Percentiles rank a stretch among this genome's conserved stretches.
phyloP scores from a whole-genome alignment of 306 rosid species.

The Malus sylvestris region DNA sequence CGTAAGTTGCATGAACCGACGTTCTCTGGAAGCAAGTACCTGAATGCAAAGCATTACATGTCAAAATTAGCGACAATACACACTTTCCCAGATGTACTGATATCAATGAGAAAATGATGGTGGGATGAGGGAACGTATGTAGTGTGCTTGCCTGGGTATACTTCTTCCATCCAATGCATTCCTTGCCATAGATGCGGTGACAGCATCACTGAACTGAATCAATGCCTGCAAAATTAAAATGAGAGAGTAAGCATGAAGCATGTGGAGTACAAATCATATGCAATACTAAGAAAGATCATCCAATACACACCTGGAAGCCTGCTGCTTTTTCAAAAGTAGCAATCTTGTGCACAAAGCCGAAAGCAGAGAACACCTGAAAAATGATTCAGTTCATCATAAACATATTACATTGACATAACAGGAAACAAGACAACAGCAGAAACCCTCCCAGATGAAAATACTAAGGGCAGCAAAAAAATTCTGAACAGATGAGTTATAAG shows the following conservation, averaged over 20 bases:
- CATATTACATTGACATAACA: constrained; percentile 6
- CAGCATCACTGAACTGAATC: constrained; percentile 82
- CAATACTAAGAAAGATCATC: constrained; percentile 6
- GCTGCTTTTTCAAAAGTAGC: constrained; percentile 95
- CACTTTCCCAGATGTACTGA: constrained; percentile 5
- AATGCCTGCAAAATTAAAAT: constrained; percentile 51
- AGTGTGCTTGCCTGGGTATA: constrained; percentile 62
- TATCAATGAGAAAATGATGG: not conserved
- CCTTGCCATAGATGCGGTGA: constrained; percentile 78
- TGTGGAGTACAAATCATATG: not conserved
- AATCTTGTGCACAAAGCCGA: constrained; percentile 86
- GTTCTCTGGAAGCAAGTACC: constrained; percentile 85
- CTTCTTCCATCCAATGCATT: constrained; percentile 91
- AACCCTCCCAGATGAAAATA: constrained; percentile 28
- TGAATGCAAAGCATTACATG: constrained; percentile 23
- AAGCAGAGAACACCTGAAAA: constrained; percentile 80
- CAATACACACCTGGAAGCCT: constrained; percentile 65
- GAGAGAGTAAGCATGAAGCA: constrained; percentile 1
- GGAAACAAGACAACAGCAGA: constrained; percentile 1
- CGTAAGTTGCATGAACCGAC: constrained; percentile 78
- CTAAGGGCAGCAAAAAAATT: constrained; percentile 28
- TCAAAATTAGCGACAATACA: constrained; percentile 11
- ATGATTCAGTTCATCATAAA: constrained; percentile 6
- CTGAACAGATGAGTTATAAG: constrained; percentile 55
- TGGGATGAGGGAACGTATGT: not conserved